phyloP scores from a whole-genome alignment of 257 asterid species.

The Solanum clarkiae region DNA sequence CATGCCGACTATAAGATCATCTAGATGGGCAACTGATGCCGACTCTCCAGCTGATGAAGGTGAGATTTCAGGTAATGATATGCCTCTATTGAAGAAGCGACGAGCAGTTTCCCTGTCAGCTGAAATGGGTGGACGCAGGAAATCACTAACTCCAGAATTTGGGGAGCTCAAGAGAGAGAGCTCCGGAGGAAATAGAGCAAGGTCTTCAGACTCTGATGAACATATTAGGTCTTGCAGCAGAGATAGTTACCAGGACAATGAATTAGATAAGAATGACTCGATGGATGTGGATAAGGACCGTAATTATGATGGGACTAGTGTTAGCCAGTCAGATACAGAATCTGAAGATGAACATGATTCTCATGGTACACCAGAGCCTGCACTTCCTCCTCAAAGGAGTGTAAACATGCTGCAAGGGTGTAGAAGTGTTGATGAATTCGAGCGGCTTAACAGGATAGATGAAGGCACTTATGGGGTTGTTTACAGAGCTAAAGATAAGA shows the following conservation, averaged over 20 bases:
- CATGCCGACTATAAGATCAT: slow-evolving; percentile 38
- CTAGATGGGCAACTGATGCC: slow-evolving; percentile 79
- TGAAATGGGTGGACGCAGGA: slow-evolving; percentile 29
- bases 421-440: slow-evolving; percentile 76
- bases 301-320: slow-evolving; percentile 17
- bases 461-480: slow-evolving; percentile 94
- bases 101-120: slow-evolving; percentile 27
- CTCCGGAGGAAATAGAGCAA: slow-evolving; percentile 36
- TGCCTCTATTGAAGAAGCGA: slow-evolving; percentile 13
- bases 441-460: slow-evolving; percentile 73
- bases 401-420: slow-evolving; percentile 91
- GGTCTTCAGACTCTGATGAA: slow-evolving; percentile 50
- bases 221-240: slow-evolving; percentile 51
- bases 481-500: slow-evolving; percentile 73
- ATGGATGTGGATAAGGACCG: slow-evolving; percentile 36
- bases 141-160: slow-evolving; percentile 42
- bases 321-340: slow-evolving; percentile 42
- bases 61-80: slow-evolving; percentile 42
- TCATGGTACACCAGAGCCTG: slow-evolving; percentile 33
- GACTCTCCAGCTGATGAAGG: slow-evolving; percentile 70
- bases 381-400: slow-evolving; percentile 39
- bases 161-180: slow-evolving; percentile 45
- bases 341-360: slow-evolving; percentile 38
- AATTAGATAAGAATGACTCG: slow-evolving; percentile 19
- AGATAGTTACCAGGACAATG: slow-evolving; percentile 32